Base-by-base conservation (phyloP, 2,329 filamentous ascomycete species). In the Dichotomopilus funicola region DNA sequence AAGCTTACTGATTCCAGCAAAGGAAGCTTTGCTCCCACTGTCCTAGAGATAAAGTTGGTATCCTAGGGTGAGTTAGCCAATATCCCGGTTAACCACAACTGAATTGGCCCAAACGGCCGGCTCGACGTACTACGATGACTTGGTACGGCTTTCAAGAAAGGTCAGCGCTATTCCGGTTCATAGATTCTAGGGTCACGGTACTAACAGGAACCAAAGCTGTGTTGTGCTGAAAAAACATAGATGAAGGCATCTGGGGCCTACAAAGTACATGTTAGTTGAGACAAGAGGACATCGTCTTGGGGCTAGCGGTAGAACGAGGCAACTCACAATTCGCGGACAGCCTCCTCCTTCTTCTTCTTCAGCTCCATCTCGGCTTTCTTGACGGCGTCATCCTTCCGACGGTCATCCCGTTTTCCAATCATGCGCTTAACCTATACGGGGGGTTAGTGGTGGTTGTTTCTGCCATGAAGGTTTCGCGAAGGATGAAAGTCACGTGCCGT, bases 11-110 rank as follows among this genome's bases (percentile, higher is more conserved):
- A 85, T 58, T 92, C 86, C 19, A 95, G 79, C 10, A 97, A 76
- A 37, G 91, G 89, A 19, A 97, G 82, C 74, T 99, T 97, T 63
- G 87, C 84, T 71, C 91, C 88, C 1, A 97, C 89, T 0, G 91
- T 94, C 72, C 96, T 91, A 41, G 85, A 89, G 60, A 96, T 80
- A 68, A 96, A 96, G 69, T 95, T 95, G 70, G 90, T 92, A 71
- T 95, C 63, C 59, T 60, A 31, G 37, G 2, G 7, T 27, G 19
- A 27, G 19, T 27, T 27, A 27, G 19, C 3, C 19, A 27, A 27
- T 2, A 27, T 27, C 19, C 19, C 19, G 2, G 19, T 11, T 8
- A 27, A 59, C 27, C 57, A 55, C 36, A 9, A 6, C 36, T 9
- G 48, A 27, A 8, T n/a, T 7, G 4, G 27, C 12, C 38, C 4